Evolutionary conservation across 306 rosid species (phyloP), one percentile per base, ranked within the genome.

Genomic region (Sicyos baderoa): DNA sequence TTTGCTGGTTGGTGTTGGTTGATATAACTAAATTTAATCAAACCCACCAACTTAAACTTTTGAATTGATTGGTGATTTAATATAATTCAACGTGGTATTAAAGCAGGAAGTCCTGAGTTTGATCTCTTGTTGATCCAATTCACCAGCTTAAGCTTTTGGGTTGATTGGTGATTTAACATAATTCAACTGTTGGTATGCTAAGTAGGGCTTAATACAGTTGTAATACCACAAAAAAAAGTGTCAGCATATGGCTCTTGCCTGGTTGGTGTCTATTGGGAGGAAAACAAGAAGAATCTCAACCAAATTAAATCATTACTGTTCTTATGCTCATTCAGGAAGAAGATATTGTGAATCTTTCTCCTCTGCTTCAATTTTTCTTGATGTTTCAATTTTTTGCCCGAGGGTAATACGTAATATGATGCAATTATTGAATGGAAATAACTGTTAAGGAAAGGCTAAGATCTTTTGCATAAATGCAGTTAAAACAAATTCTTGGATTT

Each of bases 181-280:
- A 29, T 29, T 29, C 35, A 29, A 29, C 35, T 48, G 49, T 40
- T 40, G 45, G 10, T 37, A 61, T 35, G 49, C 49, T 47, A 61
- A 35, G 67, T 47, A 61, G 3, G 23, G 67, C 25, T 61, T 14
- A 9, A 61, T 35, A 63, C 32, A 27, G 52, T 19, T 42, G 69
- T 37, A 17, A 37, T 32, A 19, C 32, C 19, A 5, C 9, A 40
- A 63, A 55, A 63, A 63, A 16, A 32, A 19, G 2, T 42, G 27
- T 19, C 52, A 42, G 69, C 52, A 42, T 63, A 63, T 63, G 69
- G 8, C 32, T 63, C 47, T 60, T 32, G 62, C 37, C 62, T 56
- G 3, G 60, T 21, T 54, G 32, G 60, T 54, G 60, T 21, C 60
- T 54, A 14, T 54, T 21, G 32, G 29, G 62, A 11, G 29, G 60